Base-by-base conservation (phyloP, 2,329 filamentous ascomycete genomes). In the Colletotrichum orbiculare region DNA sequence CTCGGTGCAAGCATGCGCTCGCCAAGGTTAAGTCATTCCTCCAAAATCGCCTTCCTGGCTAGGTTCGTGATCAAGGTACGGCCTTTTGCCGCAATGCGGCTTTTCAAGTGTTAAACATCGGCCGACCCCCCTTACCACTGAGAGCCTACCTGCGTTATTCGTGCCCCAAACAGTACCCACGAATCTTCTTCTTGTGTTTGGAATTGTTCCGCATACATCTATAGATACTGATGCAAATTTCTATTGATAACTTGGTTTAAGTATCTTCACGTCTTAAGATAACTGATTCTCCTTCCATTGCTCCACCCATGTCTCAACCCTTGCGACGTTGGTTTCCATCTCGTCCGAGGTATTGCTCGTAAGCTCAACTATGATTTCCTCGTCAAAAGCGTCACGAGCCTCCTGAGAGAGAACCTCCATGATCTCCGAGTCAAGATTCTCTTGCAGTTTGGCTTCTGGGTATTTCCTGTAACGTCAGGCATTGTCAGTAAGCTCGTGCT, bases 351-450 rank as follows among this genome's bases (percentile, higher is more conserved):
- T 86, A 75, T 97, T 91, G 78, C 95, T 98, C 73, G 83, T 88
- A 73, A 99, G 80, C 78, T 97, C 94, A 34, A 98, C 91, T 42
- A 99, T 91, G 70, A 97, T 92, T 74, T 96, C 89, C 77, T 91
- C 88, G 58, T 93, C 91, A 73, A 95, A 99, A 10, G 91, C 88
- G 68, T 97, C 94, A 66, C 89, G 84, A 38, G 96, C 96, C 81
- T 99, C 96, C 70, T 97, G 91, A 17, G 97, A 82, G 60, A 99
- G 81, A 34, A 98, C 93, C 74, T 97, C 91, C 90, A 99, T 98
- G 74, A 99, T 98, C 81, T 99, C 96, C 37, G 93, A 91, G 77
- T 99, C 96, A 66, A 99, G 82, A 75, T 99, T 99, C 78, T 98
- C 96, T 77, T 98, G 92, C 47, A 99, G 82, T 78, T 99, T 99